phyloP scores from a whole-genome alignment of 441 rosid genomes.

The Populus trichocarpa region DNA sequence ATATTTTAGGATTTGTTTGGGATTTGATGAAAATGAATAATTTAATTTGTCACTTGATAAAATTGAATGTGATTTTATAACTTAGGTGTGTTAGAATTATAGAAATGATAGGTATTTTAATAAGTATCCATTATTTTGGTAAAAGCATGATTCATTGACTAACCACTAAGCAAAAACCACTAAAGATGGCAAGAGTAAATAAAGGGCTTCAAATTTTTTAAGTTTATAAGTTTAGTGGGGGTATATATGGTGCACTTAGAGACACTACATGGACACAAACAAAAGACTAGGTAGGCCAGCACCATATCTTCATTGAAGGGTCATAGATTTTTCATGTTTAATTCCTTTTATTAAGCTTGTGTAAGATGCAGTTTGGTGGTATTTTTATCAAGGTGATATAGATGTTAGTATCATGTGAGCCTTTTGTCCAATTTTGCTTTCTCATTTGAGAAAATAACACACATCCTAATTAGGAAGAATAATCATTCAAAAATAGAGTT shows the following conservation, averaged over 20 bases:
- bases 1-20: no score
- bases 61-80: no score
- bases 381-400: neutral
- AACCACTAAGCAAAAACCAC: conserved; percentile 7
- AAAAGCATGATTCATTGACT: conserved; percentile 21
- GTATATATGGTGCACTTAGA: neutral
- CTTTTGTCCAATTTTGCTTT: neutral
- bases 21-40: no score
- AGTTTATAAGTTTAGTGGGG: neutral
- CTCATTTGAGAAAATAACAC: no score
- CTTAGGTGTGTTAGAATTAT: no score
- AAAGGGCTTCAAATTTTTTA: no score
- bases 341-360: neutral
- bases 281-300: neutral
- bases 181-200: conserved; percentile 13
- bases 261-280: no score
- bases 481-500: neutral
- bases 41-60: no score
- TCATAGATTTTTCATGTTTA: conserved; percentile 6
- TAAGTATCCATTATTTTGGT: no score
- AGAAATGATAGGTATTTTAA: no score
- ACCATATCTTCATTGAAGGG: conserved; percentile 11
- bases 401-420: conserved; percentile 6
- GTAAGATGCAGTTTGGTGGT: neutral
- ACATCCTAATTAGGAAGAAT: conserved; percentile 1